Conservation (phyloP, 352 stramenopile species). For the Globisporangium canariense region DNA sequence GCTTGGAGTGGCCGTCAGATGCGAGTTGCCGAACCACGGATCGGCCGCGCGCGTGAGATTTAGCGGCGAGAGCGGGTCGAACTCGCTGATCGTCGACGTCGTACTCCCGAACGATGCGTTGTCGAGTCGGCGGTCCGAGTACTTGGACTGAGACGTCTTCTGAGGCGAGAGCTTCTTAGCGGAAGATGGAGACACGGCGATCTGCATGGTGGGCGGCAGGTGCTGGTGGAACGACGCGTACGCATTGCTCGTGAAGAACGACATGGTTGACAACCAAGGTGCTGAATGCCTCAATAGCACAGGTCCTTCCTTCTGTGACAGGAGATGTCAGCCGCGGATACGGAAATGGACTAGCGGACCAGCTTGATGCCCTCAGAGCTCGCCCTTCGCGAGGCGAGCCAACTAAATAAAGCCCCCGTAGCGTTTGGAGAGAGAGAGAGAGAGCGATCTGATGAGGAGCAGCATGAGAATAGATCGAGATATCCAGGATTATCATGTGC, state of each 20-base stretch:
- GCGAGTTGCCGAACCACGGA: conserved; percentile 46
- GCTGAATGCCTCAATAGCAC: neutral
- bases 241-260: conserved; percentile 38
- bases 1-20: conserved; percentile 19
- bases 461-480: neutral
- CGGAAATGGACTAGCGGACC: neutral
- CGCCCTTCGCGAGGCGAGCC: neutral
- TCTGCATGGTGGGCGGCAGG: conserved; percentile 3
- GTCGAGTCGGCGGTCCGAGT: conserved; percentile 10
- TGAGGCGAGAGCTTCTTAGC: conserved; percentile 2
- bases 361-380: neutral
- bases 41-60: conserved; percentile 47
- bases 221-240: conserved; percentile 35
- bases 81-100: conserved; percentile 32
- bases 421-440: neutral
- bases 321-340: neutral
- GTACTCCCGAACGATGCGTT: conserved; percentile 33
- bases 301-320: neutral
- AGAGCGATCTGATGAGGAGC: neutral
- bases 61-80: conserved; percentile 46
- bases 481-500: neutral
- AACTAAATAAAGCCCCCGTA: conserved; percentile 1
- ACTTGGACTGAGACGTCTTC: neutral
- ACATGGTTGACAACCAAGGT: conserved; percentile 20
- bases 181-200: neutral